These are phyloP conservation scores for Prunus mume DNA, from an alignment of 306 rosid genomes.

Conservation along the genomic window DNA sequence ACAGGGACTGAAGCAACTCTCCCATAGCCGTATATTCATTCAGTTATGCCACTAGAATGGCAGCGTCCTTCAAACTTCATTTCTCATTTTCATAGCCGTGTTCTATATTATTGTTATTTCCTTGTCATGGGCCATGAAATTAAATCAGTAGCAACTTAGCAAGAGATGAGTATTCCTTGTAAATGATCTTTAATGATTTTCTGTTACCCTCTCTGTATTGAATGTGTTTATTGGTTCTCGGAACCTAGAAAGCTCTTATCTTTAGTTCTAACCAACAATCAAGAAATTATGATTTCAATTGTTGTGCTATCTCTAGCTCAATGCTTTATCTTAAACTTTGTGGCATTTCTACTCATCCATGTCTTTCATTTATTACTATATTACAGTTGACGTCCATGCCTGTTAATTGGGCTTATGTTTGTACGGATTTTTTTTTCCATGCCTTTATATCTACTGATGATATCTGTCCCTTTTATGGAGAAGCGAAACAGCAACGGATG, in stretches of 20 bases:
- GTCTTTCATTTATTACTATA: background rate
- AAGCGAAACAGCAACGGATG: background rate
- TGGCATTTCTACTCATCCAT: background rate
- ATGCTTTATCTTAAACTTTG: background rate
- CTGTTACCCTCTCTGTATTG: background rate
- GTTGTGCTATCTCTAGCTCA: background rate
- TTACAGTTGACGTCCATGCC: background rate
- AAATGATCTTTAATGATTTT: background rate
- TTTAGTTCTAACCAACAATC: background rate
- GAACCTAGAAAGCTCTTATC: background rate
- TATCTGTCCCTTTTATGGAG: background rate
- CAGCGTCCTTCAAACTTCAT: background rate
- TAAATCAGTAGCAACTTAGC: too few relatives aligned
- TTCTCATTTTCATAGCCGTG: background rate
- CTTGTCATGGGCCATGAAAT: background rate
- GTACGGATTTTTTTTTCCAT: background rate
- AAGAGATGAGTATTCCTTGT: background rate
- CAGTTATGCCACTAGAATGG: background rate
- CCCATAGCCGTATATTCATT: background rate
- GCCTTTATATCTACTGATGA: background rate
- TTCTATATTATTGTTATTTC: background rate
- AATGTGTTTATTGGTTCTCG: background rate
- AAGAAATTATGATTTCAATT: background rate
- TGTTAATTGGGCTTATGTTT: background rate
- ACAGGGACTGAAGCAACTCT: background rate